A percentile compares a stretch with the other conserved stretches of the same genome.
Evolutionary conservation across 108 stramenopile genomes (phyloP).

Genomic region (Seminavis robusta): DNA sequence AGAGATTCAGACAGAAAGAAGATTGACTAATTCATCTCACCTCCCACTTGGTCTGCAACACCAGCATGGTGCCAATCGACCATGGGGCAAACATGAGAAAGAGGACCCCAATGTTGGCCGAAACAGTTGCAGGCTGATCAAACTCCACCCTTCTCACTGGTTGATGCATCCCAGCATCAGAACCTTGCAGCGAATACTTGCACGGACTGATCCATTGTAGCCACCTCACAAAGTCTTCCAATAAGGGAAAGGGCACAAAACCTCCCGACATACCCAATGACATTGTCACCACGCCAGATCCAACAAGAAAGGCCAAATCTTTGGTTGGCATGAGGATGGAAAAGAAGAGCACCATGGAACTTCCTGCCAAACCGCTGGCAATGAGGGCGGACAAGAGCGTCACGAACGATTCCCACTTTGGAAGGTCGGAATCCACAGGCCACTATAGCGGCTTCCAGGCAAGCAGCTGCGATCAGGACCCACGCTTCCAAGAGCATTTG

Average conservation of each 20-base stretch:
- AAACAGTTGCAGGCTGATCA: neutral
- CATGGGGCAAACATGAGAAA: neutral
- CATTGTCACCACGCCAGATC: slow-evolving; percentile 1
- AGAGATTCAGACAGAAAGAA: too few relatives aligned
- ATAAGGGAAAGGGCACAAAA: neutral
- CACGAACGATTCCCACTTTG: slow-evolving; percentile 4
- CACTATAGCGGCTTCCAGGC: neutral
- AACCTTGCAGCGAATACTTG: slow-evolving; percentile 2
- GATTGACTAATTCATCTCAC: too few relatives aligned
- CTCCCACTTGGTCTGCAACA: neutral
- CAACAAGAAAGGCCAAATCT: slow-evolving; percentile 6
- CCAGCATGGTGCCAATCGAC: neutral
- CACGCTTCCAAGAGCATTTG: slow-evolving; percentile 4
- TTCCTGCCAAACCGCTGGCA: neutral
- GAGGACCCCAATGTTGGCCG: slow-evolving; percentile 1
- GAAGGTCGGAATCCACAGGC: neutral
- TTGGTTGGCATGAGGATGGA: neutral
- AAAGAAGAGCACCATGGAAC: neutral
- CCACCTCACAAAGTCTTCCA: neutral
- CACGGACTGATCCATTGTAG: slow-evolving; percentile 6
- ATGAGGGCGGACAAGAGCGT: neutral
- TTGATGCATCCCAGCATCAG: neutral
- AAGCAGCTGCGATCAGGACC: neutral
- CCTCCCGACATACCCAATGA: neutral
- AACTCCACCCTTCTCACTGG: neutral